Conservation (phyloP, 768 basidiomycete genomes). For the Lactifluus hygrophoroides region DNA sequence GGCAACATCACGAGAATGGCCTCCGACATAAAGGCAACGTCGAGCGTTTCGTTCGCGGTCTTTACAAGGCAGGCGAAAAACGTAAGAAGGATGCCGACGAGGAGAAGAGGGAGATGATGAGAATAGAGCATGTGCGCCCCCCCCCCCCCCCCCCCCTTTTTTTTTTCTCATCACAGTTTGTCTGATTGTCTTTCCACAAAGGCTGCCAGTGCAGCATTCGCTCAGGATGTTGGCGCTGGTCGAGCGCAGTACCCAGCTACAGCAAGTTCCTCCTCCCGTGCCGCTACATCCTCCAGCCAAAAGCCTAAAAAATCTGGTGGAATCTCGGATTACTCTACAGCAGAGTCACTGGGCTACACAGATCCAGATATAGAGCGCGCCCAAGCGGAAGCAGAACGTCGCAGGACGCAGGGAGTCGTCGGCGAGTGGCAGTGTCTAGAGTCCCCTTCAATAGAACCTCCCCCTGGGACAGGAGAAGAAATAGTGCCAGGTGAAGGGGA, state of each 20-base stretch:
- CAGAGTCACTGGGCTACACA: constrained; percentile 69
- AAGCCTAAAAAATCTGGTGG: constrained; percentile 47
- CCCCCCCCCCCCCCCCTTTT: too few species aligned
- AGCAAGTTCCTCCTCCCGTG: constrained; percentile 17
- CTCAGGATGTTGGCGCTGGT: constrained; percentile 68
- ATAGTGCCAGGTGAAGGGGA: constrained; percentile 12
- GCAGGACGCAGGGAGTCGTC: constrained; percentile 56
- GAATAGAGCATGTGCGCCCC: constrained; percentile 65
- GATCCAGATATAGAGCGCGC: constrained; percentile 69
- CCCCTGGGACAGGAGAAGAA: constrained; percentile 15
- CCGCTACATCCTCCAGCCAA: constrained; percentile 12
- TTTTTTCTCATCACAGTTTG: not conserved
- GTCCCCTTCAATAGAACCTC: constrained; percentile 23
- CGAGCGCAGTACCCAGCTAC: constrained; percentile 31
- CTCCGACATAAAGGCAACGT: constrained; percentile 90
- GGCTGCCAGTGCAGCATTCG: constrained; percentile 76
- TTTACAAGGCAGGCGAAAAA: constrained; percentile 91
- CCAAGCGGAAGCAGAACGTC: constrained; percentile 50
- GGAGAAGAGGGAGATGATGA: constrained; percentile 78
- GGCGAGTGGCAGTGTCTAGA: constrained; percentile 73
- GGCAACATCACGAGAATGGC: constrained; percentile 87
- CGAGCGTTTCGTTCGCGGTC: constrained; percentile 82
- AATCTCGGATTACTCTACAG: constrained; percentile 83
- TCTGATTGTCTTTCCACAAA: constrained; percentile 25
- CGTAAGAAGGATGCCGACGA: constrained; percentile 78